Base-by-base conservation (phyloP, 108 stramenopile species). In the Heterococcus sp. region DNA sequence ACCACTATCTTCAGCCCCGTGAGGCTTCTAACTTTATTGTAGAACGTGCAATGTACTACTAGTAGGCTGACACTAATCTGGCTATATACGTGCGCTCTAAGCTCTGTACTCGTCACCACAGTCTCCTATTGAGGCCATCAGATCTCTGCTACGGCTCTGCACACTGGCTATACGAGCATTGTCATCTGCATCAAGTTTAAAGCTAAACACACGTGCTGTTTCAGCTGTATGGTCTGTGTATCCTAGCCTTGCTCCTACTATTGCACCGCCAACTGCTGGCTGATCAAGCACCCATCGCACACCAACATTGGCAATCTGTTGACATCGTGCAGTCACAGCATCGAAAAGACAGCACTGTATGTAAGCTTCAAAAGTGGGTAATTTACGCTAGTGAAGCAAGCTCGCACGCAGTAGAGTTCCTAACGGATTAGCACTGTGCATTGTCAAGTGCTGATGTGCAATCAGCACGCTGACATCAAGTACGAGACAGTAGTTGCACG, bases 71-170 rank as follows among this genome's bases (percentile, higher is more conserved):
- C n/a, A n/a, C n/a, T n/a, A n/a, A n/a, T n/a, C n/a, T n/a, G n/a
- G n/a, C n/a, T n/a, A n/a, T n/a, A n/a, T n/a, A n/a, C 8, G 4
- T 3, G 5, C 67, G 8, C 32, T 4, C 72, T 29, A 80, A 1
- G 33, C 78, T 27, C 83, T 37, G 75, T 84, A 84, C 38, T 84
- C 83, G 33, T 68, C 83, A 26, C 83, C 83, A 40, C 77, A 78
- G 35, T 84, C 83, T n/a, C 83, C 83, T 28, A 84, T 84, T 27
- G 72, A 70, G 33, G 68, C 72, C 83, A 84, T 75, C 2, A 84
- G 75, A n/a, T 84, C 73, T 4, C 68, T 46, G 14, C 68, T 69
- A 64, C 66, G 65, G 27, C 38, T 63, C 2, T 74, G 69, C 35
- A 84, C 83, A 27, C 70, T 71, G 27, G 78, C 78, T 28, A 80